phyloP scores from a whole-genome alignment of 495 filamentous ascomycete genomes.

The Aspergillus bertholletiae region DNA sequence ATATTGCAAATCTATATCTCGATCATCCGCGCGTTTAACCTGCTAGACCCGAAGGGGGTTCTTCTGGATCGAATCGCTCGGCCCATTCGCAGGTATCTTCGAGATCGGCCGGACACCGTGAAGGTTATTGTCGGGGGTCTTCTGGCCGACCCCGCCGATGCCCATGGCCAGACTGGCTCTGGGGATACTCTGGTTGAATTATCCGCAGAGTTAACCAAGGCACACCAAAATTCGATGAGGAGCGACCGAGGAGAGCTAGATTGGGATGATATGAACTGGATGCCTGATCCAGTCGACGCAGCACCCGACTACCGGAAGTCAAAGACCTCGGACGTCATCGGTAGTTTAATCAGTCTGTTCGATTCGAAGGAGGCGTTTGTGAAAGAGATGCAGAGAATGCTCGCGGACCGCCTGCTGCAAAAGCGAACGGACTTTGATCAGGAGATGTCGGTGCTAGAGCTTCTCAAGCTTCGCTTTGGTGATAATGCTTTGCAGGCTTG shows the following conservation, averaged over 20 bases:
- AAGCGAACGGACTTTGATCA: conserved; percentile 68
- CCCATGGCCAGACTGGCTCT: conserved; percentile 31
- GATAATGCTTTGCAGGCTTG: conserved; percentile 81
- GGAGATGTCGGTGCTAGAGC: conserved; percentile 76
- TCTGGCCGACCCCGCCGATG: conserved; percentile 61
- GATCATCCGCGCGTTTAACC: conserved; percentile 83
- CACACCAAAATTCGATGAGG: conserved; percentile 46
- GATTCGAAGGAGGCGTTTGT: conserved; percentile 87
- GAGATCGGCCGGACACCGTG: conserved; percentile 90
- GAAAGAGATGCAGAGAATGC: conserved; percentile 82
- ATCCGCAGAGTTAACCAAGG: conserved; percentile 65
- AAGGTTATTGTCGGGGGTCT: conserved; percentile 83
- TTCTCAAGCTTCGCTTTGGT: conserved; percentile 86
- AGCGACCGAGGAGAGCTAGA: conserved; percentile 67
- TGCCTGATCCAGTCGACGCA: conserved; percentile 88
- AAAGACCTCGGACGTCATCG: conserved; percentile 89
- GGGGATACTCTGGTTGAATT: conserved; percentile 68
- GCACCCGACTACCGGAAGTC: conserved; percentile 85
- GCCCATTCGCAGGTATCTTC: conserved; percentile 80
- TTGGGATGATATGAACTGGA: conserved; percentile 88
- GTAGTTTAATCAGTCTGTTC: conserved; percentile 80
- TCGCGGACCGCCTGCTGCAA: conserved; percentile 77
- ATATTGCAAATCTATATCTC: conserved; percentile 89
- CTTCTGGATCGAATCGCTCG: conserved; percentile 81
- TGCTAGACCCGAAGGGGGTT: conserved; percentile 89